Percentiles rank a stretch among this genome's conserved stretches.
These are phyloP conservation scores for Fraxinus greggii DNA, from an alignment of 305 asterid species.

Conservation along the genomic window DNA sequence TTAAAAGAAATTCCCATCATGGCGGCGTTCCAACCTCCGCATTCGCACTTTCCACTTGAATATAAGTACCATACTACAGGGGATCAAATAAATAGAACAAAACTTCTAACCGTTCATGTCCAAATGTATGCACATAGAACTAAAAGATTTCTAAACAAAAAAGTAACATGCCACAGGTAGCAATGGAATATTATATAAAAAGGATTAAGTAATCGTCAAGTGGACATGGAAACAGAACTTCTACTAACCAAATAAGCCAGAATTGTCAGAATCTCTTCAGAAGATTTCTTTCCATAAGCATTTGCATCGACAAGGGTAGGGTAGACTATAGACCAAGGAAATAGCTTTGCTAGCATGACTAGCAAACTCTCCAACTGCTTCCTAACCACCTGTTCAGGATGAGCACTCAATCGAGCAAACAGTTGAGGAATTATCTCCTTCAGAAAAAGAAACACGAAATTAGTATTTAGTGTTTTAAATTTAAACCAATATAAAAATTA, in stretches of 20 bases:
- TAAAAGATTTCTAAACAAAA: not conserved
- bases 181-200: slow-evolving; percentile 19
- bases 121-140: slow-evolving; percentile 7
- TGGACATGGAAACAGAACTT: slow-evolving; percentile 25
- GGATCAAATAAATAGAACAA: not conserved
- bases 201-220: slow-evolving; percentile 2
- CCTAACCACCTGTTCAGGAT: slow-evolving; percentile 85
- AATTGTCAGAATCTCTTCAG: slow-evolving; percentile 86
- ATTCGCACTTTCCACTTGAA: not conserved
- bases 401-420: slow-evolving; percentile 94
- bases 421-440: slow-evolving; percentile 96
- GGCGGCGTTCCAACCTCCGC: not conserved
- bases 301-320: slow-evolving; percentile 97
- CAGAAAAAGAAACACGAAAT: slow-evolving; percentile 39
- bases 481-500: slow-evolving; percentile 19
- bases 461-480: slow-evolving; percentile 32
- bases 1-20: not conserved
- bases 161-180: not conserved
- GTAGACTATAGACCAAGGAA: slow-evolving; percentile 93
- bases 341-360: slow-evolving; percentile 81
- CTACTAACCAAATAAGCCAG: slow-evolving; percentile 83
- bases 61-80: slow-evolving; percentile 1
- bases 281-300: slow-evolving; percentile 76
- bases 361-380: slow-evolving; percentile 80
- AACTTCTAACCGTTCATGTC: not conserved